Percentiles rank a stretch among this genome's conserved stretches.
Conservation (phyloP, 192 early-diverging fungal species). For the Coemansia sp. region DNA sequence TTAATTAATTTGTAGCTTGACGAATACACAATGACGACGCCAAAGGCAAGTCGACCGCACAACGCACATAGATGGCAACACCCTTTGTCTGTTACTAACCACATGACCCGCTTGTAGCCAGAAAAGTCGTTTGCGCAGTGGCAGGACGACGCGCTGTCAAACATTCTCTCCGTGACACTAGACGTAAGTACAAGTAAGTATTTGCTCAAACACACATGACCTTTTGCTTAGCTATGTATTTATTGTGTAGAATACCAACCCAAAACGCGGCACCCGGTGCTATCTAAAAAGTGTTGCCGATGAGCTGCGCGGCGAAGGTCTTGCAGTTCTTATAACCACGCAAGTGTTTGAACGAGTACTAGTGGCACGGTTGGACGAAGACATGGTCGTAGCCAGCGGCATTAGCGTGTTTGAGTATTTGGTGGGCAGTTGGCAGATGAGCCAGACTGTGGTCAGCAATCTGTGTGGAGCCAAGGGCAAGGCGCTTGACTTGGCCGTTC, state of each 20-base stretch:
- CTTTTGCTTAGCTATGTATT: too few relatives aligned
- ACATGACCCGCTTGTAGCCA: constrained; percentile 17
- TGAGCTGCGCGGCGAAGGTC: constrained; percentile 43
- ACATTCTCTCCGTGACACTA: constrained; percentile 76
- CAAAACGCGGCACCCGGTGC: constrained; percentile 20
- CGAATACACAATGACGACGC: constrained; percentile 13
- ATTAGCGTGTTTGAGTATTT: constrained; percentile 65
- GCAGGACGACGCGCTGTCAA: constrained; percentile 81
- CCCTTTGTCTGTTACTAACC: neutral
- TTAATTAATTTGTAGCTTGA: neutral
- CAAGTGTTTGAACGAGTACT: constrained; percentile 66
- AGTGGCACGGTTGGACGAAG: constrained; percentile 67
- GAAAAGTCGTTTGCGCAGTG: constrained; percentile 59
- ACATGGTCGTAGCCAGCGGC: constrained; percentile 39
- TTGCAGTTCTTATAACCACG: constrained; percentile 42
- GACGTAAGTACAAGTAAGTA: constrained; percentile 47
- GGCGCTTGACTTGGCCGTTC: constrained; percentile 57
- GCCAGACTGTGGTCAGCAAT: constrained; percentile 54
- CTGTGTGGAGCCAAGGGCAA: constrained; percentile 49
- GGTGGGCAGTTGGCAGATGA: constrained; percentile 61
- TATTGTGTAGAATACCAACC: constrained; percentile 17
- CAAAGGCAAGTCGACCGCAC: constrained; percentile 10
- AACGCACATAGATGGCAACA: neutral
- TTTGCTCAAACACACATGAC: neutral
- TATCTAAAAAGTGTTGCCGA: constrained; percentile 28